Evolutionary conservation across 371 early-diverging fungal genomes (phyloP), one percentile per base, ranked within the genome.

Genomic region (Mucor lusitanicus): DNA sequence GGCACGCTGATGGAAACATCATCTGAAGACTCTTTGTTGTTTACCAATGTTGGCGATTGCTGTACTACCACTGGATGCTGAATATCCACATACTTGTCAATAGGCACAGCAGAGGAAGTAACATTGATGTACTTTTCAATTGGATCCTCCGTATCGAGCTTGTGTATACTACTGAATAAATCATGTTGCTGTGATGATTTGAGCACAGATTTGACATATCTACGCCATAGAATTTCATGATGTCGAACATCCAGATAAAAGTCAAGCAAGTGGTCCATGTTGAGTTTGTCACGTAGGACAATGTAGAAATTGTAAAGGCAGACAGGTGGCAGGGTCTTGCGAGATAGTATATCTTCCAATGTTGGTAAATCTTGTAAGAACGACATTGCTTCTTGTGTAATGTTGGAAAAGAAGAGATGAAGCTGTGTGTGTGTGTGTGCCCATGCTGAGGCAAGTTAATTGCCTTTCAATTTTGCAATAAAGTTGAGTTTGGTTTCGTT

Each of bases 281-380:
- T 79, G 15, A 87, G 77, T 40, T 80, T 69, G 64, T 90, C 89
- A 33, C 89, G 79, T 84, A 90, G 83, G 61, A 85, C 80, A 35
- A 89, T 76, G 62, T 90, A 90, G 61, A 83, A 86, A 59, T 89
- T 88, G 64, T 85, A 90, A 7, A 90, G 70, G 71, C 89, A 90
- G 1, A 90, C 86, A 3, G 90, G 90, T 13, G 90, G 90, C 13
- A 79, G 64, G 2, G 89, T 89, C 69, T 86, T 85, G 44, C 90
- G 80, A 30, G 75, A 68, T 6, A 90, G 72, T 6, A 90, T 87
- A 65, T 87, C 82, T 65, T 88, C 83, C 21, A 90, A 64, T 2
- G 84, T 85, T 15, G 90, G 90, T 55, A 89, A 61, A 46, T 69
- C 71, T 25, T 40, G 59, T 35, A 46, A 3, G 21, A 21, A 21